phyloP scores from a whole-genome alignment of 495 filamentous ascomycete species.

The Tuber calosporum region DNA sequence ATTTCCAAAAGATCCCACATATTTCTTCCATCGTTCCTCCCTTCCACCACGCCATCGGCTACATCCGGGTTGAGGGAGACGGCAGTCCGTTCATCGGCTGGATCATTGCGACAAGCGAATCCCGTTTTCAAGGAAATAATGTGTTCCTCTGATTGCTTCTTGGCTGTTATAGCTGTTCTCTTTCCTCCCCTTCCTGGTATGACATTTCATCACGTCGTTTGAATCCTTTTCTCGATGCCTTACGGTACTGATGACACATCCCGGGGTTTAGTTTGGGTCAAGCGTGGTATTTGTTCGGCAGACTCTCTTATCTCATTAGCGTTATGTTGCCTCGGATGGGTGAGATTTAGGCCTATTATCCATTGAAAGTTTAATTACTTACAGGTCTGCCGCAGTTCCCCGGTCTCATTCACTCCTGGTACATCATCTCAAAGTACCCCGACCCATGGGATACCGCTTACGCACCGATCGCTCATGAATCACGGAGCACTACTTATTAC shows the following conservation, averaged over 20 bases:
- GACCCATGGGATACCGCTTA: conserved; percentile 61
- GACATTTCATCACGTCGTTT: conserved; percentile 41
- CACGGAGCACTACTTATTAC: conserved; percentile 47
- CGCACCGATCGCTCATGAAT: conserved; percentile 52
- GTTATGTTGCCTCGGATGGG: conserved; percentile 77
- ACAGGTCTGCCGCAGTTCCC: conserved; percentile 51
- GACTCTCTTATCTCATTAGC: conserved; percentile 94
- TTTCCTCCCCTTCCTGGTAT: conserved; percentile 89
- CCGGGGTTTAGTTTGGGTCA: conserved; percentile 73
- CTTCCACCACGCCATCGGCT: not conserved
- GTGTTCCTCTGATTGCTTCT: conserved; percentile 76
- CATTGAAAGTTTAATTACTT: not conserved
- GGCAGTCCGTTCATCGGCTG: not conserved
- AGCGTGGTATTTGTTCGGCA: conserved; percentile 83
- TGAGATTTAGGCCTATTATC: conserved; percentile 35
- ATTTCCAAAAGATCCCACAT: conserved; percentile 5
- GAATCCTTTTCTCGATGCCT: conserved; percentile 19
- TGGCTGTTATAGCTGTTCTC: conserved; percentile 78
- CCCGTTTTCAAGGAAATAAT: conserved; percentile 15
- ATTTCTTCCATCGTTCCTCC: conserved; percentile 6
- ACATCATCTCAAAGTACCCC: conserved; percentile 89
- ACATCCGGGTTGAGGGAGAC: conserved; percentile 4
- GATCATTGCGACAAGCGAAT: conserved; percentile 7
- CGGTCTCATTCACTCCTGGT: conserved; percentile 91
- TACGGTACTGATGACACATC: conserved; percentile 15